phyloP scores from a whole-genome alignment of 2,329 filamentous ascomycete species.

The Chrysoporthe austroafricana region DNA sequence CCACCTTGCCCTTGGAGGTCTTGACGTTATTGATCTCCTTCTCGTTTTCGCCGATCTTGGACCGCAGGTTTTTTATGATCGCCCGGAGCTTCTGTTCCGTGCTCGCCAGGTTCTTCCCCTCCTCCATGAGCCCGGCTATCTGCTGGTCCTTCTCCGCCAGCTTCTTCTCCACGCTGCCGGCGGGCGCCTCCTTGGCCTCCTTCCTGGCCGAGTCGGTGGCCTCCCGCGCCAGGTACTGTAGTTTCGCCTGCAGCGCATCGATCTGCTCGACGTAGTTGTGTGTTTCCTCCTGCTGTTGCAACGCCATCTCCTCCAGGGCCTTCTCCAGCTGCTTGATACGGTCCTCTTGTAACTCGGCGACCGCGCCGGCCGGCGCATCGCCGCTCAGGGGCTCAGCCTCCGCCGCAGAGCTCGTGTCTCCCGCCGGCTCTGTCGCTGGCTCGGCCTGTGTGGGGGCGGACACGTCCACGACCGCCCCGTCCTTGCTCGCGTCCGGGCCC shows the following conservation, averaged over 20 bases:
- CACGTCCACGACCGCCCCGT: slow-evolving; percentile 2
- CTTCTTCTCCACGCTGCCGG: slow-evolving; percentile 74
- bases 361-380: slow-evolving; percentile 17
- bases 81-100: slow-evolving; percentile 83
- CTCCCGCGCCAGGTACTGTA: slow-evolving; percentile 84
- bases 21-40: slow-evolving; percentile 64
- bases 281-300: slow-evolving; percentile 77
- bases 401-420: slow-evolving; percentile 2
- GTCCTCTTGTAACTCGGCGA: slow-evolving; percentile 44
- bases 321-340: slow-evolving; percentile 44
- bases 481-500: not conserved
- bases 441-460: slow-evolving; percentile 13
- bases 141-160: slow-evolving; percentile 88
- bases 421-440: slow-evolving; percentile 13
- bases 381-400: slow-evolving; percentile 7
- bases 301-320: slow-evolving; percentile 44
- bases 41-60: slow-evolving; percentile 67
- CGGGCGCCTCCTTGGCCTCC: slow-evolving; percentile 62
- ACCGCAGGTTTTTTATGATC: slow-evolving; percentile 79
- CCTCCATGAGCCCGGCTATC: slow-evolving; percentile 87
- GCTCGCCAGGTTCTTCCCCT: slow-evolving; percentile 86
- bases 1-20: slow-evolving; percentile 62
- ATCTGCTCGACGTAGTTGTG: slow-evolving; percentile 85
- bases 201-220: slow-evolving; percentile 76
- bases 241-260: slow-evolving; percentile 87